These are phyloP conservation scores for Aphanomyces stellatus DNA, from an alignment of 352 stramenopile genomes.

Conservation along the genomic window DNA sequence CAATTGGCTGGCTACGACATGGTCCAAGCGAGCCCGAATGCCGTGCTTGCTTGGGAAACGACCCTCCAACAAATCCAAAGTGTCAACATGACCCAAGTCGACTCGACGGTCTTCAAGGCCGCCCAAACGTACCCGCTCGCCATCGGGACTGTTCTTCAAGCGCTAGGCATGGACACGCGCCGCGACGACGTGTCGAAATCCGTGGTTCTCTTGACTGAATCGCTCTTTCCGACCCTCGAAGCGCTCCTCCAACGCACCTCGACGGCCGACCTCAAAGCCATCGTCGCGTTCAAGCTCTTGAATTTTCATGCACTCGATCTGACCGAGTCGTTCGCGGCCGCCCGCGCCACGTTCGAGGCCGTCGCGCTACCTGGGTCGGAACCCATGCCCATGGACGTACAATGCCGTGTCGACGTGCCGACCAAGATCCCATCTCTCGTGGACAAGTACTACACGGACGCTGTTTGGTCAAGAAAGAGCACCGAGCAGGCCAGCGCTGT, in stretches of 20 bases:
- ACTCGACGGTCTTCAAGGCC: no score
- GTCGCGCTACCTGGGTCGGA: slow-evolving; percentile 66
- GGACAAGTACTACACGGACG: slow-evolving; percentile 31
- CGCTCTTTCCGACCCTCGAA: slow-evolving; percentile 2
- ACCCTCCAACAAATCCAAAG: no score
- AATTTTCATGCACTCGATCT: slow-evolving; percentile 24
- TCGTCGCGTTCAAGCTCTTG: slow-evolving; percentile 41
- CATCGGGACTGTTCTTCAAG: no score
- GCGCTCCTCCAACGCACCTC: slow-evolving; percentile 26
- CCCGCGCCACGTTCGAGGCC: slow-evolving; percentile 84
- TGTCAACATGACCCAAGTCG: no score
- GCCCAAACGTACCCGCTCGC: no score
- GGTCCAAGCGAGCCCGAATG: no score
- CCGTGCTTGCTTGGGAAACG: no score
- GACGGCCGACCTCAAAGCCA: slow-evolving; percentile 39
- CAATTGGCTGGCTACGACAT: no score
- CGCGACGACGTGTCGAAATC: background rate
- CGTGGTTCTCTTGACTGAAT: background rate
- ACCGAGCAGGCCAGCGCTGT: slow-evolving; percentile 52
- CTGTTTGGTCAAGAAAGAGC: background rate
- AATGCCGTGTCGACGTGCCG: slow-evolving; percentile 74
- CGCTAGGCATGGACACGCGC: background rate
- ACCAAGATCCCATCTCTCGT: slow-evolving; percentile 63
- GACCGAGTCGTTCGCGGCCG: slow-evolving; percentile 74
- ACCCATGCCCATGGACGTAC: slow-evolving; percentile 82